Conservation (phyloP, 176 grass and related monocot species). For the Pharus latifolius region DNA sequence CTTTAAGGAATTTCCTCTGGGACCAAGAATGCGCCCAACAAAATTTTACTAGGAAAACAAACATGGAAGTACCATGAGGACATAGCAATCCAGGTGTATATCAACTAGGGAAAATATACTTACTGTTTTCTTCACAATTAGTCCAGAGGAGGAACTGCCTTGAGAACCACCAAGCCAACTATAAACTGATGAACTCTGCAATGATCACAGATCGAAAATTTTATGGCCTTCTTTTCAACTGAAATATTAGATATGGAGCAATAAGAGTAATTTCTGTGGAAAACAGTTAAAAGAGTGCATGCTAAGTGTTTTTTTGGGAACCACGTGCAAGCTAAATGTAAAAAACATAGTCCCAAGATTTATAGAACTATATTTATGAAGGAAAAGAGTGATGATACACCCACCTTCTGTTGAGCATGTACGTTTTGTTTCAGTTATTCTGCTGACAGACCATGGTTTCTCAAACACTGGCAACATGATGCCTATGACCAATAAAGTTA, state of each 20-base stretch:
- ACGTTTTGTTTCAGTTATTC: background rate
- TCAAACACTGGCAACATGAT: background rate
- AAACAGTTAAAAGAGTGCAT: background rate
- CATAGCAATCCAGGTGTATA: background rate
- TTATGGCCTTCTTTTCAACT: conserved; percentile 11
- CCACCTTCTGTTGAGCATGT: background rate
- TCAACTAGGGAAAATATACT: conserved; percentile 27
- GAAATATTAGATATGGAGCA: background rate
- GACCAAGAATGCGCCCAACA: conserved; percentile 88
- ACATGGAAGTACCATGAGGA: conserved; percentile 7
- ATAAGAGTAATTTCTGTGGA: background rate
- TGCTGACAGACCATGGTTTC: background rate
- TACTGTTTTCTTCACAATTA: conserved; percentile 97
- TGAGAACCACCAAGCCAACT: conserved; percentile 88
- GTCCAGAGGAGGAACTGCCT: conserved; percentile 73
- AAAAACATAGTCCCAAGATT: background rate
- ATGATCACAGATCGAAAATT: conserved; percentile 14
- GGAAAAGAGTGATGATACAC: background rate
- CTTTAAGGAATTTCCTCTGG: conserved; percentile 95
- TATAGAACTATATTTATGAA: background rate
- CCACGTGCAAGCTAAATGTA: conserved; percentile 2
- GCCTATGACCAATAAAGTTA: background rate
- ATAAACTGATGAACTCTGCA: conserved; percentile 84
- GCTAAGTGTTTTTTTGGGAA: too few species aligned
- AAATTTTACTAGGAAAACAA: conserved; percentile 71